Conservation (phyloP, 345 rosid species). For the Limnanthes douglasii region DNA sequence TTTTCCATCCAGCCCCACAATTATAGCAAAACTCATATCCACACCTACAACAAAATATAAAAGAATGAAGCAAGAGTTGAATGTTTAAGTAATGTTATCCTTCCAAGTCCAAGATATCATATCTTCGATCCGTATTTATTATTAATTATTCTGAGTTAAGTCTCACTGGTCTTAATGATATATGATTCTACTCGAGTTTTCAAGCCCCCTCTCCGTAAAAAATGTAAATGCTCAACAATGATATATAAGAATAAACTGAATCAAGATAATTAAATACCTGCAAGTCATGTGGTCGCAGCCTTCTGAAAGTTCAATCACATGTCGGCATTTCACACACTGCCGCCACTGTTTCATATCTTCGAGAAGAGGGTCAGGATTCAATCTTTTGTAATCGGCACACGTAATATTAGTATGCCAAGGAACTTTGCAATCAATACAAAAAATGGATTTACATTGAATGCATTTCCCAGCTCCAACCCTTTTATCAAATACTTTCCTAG, state of each 20-base stretch:
- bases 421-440: slow-evolving; percentile 51
- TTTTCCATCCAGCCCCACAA: slow-evolving; percentile 49
- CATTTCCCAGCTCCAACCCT: slow-evolving; percentile 27
- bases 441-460: slow-evolving; percentile 21
- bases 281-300: slow-evolving; percentile 67
- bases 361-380: slow-evolving; percentile 17
- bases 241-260: no score
- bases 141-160: no score
- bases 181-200: no score
- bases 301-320: no score
- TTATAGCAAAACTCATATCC: slow-evolving; percentile 48
- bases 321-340: slow-evolving; percentile 38
- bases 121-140: no score
- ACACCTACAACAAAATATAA: slow-evolving; percentile 5
- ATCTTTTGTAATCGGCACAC: slow-evolving; percentile 22
- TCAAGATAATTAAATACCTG: slow-evolving; percentile 30
- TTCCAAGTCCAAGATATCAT: no score
- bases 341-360: slow-evolving; percentile 48
- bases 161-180: no score
- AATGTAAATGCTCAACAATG: no score
- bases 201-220: no score
- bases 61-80: not conserved
- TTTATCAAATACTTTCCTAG: slow-evolving; percentile 7
- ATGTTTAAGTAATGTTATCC: no score
- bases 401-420: slow-evolving; percentile 40